Conservation (phyloP, 2,329 filamentous ascomycete species). For the Epichloe gansuensis region DNA sequence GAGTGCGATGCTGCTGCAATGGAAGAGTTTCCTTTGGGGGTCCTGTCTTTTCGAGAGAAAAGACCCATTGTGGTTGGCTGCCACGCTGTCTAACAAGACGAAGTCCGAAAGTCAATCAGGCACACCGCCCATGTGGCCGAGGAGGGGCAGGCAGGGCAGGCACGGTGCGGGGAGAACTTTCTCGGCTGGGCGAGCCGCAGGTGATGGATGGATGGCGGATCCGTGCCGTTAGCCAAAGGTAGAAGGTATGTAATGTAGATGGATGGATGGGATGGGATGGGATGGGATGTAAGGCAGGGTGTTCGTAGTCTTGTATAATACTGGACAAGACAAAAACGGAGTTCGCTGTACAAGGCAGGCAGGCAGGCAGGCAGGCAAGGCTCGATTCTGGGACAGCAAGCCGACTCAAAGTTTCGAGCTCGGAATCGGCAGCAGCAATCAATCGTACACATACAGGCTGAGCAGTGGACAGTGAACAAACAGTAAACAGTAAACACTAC, state of each 20-base stretch:
- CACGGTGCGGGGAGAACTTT: slow-evolving; percentile 10
- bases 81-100: background rate
- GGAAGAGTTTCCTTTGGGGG: slow-evolving; percentile 28
- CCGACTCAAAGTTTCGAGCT: background rate
- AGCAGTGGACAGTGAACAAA: no score
- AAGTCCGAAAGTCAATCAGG: slow-evolving; percentile 6
- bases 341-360: background rate
- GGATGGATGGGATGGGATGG: no score
- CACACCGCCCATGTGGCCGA: slow-evolving; percentile 6
- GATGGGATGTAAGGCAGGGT: no score
- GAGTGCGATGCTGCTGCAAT: slow-evolving; percentile 33
- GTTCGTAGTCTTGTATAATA: no score
- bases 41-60: slow-evolving; percentile 43
- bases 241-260: background rate
- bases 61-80: slow-evolving; percentile 32
- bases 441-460: background rate
- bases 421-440: background rate
- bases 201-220: slow-evolving; percentile 4
- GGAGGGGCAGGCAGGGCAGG: background rate
- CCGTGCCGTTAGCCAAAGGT: background rate
- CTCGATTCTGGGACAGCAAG: background rate
- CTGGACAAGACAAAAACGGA: background rate
- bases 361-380: no score
- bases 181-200: slow-evolving; percentile 5
- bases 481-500: no score